Evolutionary conservation across 441 rosid genomes (phyloP), one percentile per base, ranked within the genome.

Genomic region (Croton laevigatus): DNA sequence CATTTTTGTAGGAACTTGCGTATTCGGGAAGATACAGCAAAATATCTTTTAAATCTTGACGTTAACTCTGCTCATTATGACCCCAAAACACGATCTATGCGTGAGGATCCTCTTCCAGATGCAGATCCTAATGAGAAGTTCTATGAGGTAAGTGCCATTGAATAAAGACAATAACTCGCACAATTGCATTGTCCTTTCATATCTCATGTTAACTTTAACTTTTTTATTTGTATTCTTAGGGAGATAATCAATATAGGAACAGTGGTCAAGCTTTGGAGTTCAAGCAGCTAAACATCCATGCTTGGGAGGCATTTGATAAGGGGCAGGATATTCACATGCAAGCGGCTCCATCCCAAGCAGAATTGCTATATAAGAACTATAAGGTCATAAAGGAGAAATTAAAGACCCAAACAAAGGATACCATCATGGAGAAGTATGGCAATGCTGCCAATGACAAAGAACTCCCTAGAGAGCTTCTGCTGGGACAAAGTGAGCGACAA

Each of bases 291-390:
- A 87, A 91, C 61, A 64, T 86, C 66, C 96, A 88, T 74, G 80
- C 96, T n/a, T 87, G 87, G 89, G 93, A 88, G 79, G 94, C 91
- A 23, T 90, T 90, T 85, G 97, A 94, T 3, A 94, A 94, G 81
- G 97, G 97, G 49, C 96, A 89, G 75, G 96, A 90, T 79, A 82
- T 92, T 71, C 97, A 93, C 76, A 85, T 89, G 93, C 94, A 93
- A 83, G 93, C 91, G 4, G 96, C 97, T 70, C 98, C 96, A 34
- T 89, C 94, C 27, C 97, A 93, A 76, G 97, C 98, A 69, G 93
- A 91, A 58, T 74, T 89, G 62, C 85, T 90, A 0, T 87, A 81
- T 69, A 84, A 82, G 81, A 94, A 83, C 64, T 87, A 74, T 53
- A 80, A 86, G 82, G 83, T 88, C 71, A 86, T 82, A 12, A 86